Evolutionary conservation across 75 land plant genomes (phyloP), one percentile per base, ranked within the genome.

Genomic region (Cryptomeria japonica): DNA sequence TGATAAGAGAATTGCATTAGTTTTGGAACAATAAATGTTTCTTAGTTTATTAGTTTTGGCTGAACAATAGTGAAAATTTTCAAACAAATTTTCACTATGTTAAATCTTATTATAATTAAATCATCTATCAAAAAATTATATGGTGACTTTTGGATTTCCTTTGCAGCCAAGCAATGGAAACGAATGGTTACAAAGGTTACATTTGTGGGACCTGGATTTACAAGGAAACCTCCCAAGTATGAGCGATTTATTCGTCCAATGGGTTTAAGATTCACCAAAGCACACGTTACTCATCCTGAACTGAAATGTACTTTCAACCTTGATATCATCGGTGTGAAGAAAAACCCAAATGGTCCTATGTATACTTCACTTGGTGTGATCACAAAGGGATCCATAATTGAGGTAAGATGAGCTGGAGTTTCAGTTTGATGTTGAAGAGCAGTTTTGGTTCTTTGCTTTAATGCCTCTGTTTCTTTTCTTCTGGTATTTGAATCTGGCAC

Each of bases 151-250:
- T 86, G 41, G n/a, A 56, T 22, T 86, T 85, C 31, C 64, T 37
- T 76, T 89, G 84, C 95, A 98, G 99, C 95, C 58, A 98, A 98
- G 91, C 99, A 98, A 51, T 98, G 99, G 99, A 98, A 98, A 84
- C 94, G 99, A 84, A 96, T 98, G 99, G 94, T 98, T 80, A 98
- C 99, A 13, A 98, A 98, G 85, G 99, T 89, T 83, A 98, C 99
- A 64, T 98, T 97, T 90, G 99, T 98, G 38, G 99, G 99, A 72
- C 94, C 95, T 19, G 95, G 97, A 42, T 98, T 98, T 87, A 98
- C 99, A 86, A 97, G 99, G 88, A 98, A 98, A 87, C 99, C 99
- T 70, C 99, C 99, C 11, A 98, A 98, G 89, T 98, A 97, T 87
- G 99, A 98, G 90, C 95, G 99, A 12, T 97, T 98, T 89, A 98